Evolutionary conservation across 2,329 filamentous ascomycete species (phyloP).

Genomic region (Saccharata proteae): DNA sequence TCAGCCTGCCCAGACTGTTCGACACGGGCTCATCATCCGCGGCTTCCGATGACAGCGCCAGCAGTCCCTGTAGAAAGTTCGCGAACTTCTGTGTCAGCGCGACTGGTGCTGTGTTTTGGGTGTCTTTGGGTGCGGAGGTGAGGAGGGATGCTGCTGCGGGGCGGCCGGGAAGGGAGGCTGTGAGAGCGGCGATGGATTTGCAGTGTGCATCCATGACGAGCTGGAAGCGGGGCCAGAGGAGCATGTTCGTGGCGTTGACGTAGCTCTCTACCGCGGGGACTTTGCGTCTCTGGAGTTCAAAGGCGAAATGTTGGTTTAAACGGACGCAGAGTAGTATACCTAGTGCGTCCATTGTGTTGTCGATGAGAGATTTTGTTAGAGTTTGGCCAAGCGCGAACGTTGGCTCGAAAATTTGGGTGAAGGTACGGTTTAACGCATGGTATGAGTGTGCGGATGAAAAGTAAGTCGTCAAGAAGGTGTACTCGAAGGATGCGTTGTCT

Average conservation of each 20-base stretch:
- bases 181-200: constrained; percentile 62
- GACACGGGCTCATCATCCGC: constrained; percentile 90
- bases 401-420: constrained; percentile 78
- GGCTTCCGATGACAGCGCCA: constrained; percentile 74
- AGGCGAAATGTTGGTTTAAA: constrained; percentile 86
- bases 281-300: constrained; percentile 83
- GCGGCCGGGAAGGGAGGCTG: constrained; percentile 28
- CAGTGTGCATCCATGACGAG: constrained; percentile 87
- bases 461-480: constrained; percentile 83
- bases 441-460: constrained; percentile 70
- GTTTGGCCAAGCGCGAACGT: constrained; percentile 73
- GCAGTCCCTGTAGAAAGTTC: constrained; percentile 75
- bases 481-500: constrained; percentile 90
- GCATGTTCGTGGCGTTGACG: constrained; percentile 90
- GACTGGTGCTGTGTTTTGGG: constrained; percentile 71
- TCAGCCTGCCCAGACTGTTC: constrained; percentile 63
- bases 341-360: constrained; percentile 69
- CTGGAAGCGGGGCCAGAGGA: constrained; percentile 92
- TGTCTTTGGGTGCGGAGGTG: constrained; percentile 36
- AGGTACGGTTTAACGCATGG: constrained; percentile 67
- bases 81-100: constrained; percentile 91
- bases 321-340: constrained; percentile 85
- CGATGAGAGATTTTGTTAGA: constrained; percentile 64
- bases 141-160: constrained; percentile 23
- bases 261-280: constrained; percentile 83